Base-by-base conservation (phyloP, 371 early-diverging fungal species). In the Mortierella polycephala region DNA sequence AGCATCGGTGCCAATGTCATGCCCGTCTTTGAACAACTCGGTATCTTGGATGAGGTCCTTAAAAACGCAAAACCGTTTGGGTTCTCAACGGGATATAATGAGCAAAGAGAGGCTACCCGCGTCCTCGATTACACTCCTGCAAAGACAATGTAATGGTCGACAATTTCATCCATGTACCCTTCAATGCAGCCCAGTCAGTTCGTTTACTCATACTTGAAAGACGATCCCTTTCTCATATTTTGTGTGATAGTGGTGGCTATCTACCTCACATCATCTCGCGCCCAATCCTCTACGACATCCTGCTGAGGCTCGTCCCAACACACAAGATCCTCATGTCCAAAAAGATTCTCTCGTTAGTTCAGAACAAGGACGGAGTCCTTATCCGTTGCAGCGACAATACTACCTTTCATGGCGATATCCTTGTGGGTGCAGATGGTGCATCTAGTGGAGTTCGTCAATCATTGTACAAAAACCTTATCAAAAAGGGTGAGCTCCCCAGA, bases 381-480 rank as follows among this genome's bases (percentile, higher is more conserved):
- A 50, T 71, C 61, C 61, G 66, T 6, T 71, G 71, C 53, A 63
- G 71, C 30, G 76, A 75, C 21, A 56, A 59, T 30, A 45, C 67
- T 8, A 56, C 55, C 13, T 62, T 63, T 16, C 63, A 70, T 1
- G 71, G 67, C 7, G 60, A 70, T 9, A 70, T 75, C 44, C 71
- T 75, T 10, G 64, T 75, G 1, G 76, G 76, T 18, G 70, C 75
- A 9, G 75, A 75, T 60, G 75, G 75, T 16, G 66, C 70, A 2
- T 66, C 70, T 44, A 65, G 67, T 37, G 67, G 67, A 5, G 67
- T 71, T 7, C 67, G 76, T 3, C 76, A 67, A 11, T 37, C 55
- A 10, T 57, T 75, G 11, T 75, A 67, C 47, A 60, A 60, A 21
- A 46, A 59, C 1, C 12, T 74, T 41, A 8, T 30, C 2, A 60